Evolutionary conservation across 106 monocot species (phyloP).

Genomic region (Agapanthus africanus): DNA sequence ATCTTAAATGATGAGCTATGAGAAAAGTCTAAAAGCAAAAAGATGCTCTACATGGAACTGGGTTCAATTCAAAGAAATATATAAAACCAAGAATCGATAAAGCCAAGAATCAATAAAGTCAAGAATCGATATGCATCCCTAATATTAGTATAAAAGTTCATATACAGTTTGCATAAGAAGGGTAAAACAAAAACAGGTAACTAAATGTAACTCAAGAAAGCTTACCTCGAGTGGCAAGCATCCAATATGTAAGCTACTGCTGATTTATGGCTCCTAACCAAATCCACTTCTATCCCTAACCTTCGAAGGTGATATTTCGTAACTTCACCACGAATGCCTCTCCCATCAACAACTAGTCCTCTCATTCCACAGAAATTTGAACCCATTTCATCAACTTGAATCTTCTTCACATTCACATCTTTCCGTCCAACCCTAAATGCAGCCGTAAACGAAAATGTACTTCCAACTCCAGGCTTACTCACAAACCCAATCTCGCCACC

Average conservation of each 20-base stretch:
- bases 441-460: constrained; percentile 72
- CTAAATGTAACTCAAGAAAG: background rate
- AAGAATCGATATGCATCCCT: no score
- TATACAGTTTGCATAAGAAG: no score
- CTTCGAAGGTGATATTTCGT: constrained; percentile 64
- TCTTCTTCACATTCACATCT: constrained; percentile 44
- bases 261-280: constrained; percentile 24
- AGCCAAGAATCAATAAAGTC: no score
- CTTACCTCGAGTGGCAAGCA: constrained; percentile 45
- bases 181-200: no score
- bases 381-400: constrained; percentile 17
- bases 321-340: constrained; percentile 53
- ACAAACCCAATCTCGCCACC: constrained; percentile 78
- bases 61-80: no score
- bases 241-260: constrained; percentile 41
- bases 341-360: constrained; percentile 62
- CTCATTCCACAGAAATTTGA: constrained; percentile 70
- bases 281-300: constrained; percentile 55
- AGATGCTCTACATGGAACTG: no score
- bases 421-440: constrained; percentile 34
- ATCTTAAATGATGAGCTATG: no score
- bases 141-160: no score
- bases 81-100: no score
- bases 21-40: no score
- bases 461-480: constrained; percentile 59